Evolutionary conservation across 2,329 filamentous ascomycete species (phyloP).

Genomic region (Neophaeococcomyces mojaviensis): DNA sequence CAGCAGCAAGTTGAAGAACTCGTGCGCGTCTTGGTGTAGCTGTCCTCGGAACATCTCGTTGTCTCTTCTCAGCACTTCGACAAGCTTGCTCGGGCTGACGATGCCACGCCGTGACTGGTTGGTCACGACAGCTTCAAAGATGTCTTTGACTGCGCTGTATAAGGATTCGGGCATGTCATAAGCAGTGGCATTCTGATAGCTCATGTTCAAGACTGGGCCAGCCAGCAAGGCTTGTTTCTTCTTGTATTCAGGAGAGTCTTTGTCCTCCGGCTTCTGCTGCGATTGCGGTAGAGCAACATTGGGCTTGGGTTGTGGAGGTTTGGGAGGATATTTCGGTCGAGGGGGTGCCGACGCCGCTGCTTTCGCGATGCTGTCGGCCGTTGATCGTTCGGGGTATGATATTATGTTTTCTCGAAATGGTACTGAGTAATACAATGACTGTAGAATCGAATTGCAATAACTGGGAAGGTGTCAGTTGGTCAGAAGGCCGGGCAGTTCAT

Average conservation of each 20-base stretch:
- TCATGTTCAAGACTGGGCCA: conserved; percentile 78
- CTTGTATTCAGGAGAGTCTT: conserved; percentile 93
- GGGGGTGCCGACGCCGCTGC: conserved; percentile 54
- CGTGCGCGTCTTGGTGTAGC: conserved; percentile 97
- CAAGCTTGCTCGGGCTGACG: conserved; percentile 81
- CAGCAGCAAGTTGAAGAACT: conserved; percentile 89
- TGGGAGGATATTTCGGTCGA: conserved; percentile 30
- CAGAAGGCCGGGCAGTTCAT: neutral
- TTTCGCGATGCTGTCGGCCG: conserved; percentile 61
- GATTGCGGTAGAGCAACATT: conserved; percentile 41
- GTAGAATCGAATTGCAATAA: conserved; percentile 97
- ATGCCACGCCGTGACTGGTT: conserved; percentile 79
- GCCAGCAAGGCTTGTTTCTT: conserved; percentile 90
- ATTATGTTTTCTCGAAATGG: conserved; percentile 91
- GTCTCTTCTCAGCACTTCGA: conserved; percentile 87
- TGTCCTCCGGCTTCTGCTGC: conserved; percentile 72
- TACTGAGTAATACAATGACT: conserved; percentile 92
- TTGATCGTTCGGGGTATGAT: conserved; percentile 71
- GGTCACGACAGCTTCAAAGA: conserved; percentile 82
- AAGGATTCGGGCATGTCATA: conserved; percentile 94
- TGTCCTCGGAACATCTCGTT: conserved; percentile 96
- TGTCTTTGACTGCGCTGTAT: conserved; percentile 91
- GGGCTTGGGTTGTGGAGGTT: conserved; percentile 1
- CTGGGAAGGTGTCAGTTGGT: conserved; percentile 41
- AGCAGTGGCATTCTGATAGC: conserved; percentile 66